Percentiles rank a stretch among this genome's conserved stretches.
Conservation (phyloP, 257 asterid species). For the Marsdenia floribunda region DNA sequence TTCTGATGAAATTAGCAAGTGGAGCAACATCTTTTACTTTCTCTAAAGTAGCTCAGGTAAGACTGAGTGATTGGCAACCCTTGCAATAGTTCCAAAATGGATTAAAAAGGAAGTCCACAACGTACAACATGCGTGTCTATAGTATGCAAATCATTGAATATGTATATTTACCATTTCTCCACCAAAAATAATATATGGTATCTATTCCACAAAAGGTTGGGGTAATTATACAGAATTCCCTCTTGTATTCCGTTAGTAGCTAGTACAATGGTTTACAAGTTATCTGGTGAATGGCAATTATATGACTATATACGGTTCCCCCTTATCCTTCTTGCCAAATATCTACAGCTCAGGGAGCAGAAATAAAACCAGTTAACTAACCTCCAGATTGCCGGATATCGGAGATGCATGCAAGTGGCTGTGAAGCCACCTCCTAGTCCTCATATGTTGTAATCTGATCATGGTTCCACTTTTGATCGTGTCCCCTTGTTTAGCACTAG, state of each 20-base stretch:
- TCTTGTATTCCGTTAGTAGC: not conserved
- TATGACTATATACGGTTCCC: not conserved
- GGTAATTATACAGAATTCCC: not conserved
- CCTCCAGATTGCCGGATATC: slow-evolving; percentile 94
- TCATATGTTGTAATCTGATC: slow-evolving; percentile 80
- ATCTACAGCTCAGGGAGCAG: not conserved
- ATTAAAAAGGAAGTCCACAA: not conserved
- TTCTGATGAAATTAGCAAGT: not conserved
- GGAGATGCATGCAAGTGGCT: slow-evolving; percentile 99
- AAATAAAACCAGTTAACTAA: slow-evolving; percentile 26
- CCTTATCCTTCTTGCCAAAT: not conserved
- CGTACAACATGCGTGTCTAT: not conserved
- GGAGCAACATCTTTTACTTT: not conserved
- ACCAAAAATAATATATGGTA: not conserved
- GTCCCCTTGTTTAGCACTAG: slow-evolving; percentile 86
- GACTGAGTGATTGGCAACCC: not conserved
- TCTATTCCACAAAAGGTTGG: not conserved
- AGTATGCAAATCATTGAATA: not conserved
- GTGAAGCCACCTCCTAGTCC: slow-evolving; percentile 90
- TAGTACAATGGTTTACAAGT: not conserved
- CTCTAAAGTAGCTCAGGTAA: not conserved
- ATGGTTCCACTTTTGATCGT: slow-evolving; percentile 59
- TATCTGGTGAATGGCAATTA: not conserved
- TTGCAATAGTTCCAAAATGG: not conserved
- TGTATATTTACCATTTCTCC: no score